Base-by-base conservation (phyloP, 1,284 basidiomycete genomes). In the Cerrena zonata region DNA sequence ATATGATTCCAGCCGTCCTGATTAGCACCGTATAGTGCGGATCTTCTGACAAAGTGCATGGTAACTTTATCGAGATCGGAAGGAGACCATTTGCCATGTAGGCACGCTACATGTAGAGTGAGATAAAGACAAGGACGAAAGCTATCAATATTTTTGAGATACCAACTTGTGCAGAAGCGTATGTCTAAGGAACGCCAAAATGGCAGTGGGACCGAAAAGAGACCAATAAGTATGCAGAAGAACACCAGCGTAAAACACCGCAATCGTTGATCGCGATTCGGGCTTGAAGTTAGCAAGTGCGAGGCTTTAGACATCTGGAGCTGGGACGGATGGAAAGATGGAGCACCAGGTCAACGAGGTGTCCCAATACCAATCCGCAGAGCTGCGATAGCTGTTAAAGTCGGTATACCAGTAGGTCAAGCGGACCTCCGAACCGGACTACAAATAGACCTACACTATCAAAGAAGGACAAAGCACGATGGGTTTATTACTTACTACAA, bases 41-140 rank as follows among this genome's bases (percentile, higher is more conserved):
- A 51, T 21, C 25, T 21, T 12, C 41, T 43, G 36, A 51, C 45
- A 25, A 51, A 36, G 25, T 26, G 43, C 24, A 51, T 40, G 10
- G 44, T 27, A 10, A 46, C 49, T 12, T 39, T 51, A 27, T 22
- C 34, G 44, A 37, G 49, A 21, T 15, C 41, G 43, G 19, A 41
- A 23, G 22, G 19, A 4, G 36, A 37, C 30, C 30, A 34, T 7
- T 34, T 7, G 15, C 30, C 15, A 7, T 34, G 30, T 34, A 15
- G 15, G 30, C 30, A 34, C 15, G 30, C 30, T 34, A 15, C 7
- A 7, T 15, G 15, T 34, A 15, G 15, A 15, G 15, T 34, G 30
- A 34, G 15, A 34, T 34, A 15, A 34, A 15, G 30, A 34, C 7
- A 7, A 34, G 30, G 7, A 7, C 30, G 15, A 15, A 34, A 7